Conservation (phyloP, 2,329 filamentous ascomycete genomes). For the Aspergillus pseudonomiae region DNA sequence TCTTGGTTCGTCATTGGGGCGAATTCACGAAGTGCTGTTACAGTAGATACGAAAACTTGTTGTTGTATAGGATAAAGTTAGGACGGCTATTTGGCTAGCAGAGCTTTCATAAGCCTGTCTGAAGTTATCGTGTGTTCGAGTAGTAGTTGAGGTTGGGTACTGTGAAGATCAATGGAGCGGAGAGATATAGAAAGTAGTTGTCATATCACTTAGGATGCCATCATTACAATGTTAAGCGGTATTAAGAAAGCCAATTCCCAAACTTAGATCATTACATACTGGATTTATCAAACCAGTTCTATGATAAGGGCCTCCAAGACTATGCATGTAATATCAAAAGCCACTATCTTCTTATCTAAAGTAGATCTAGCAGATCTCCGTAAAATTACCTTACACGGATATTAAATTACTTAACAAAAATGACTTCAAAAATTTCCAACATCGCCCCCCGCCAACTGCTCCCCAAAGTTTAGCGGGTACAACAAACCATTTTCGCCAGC, state of each 20-base stretch:
- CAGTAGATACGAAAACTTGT: neutral
- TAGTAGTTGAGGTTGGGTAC: neutral
- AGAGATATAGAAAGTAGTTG: neutral
- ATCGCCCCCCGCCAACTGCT: neutral
- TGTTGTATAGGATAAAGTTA: too few relatives aligned
- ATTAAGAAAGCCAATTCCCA: neutral
- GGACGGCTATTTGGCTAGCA: neutral
- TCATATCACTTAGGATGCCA: neutral
- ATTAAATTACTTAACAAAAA: constrained; percentile 11
- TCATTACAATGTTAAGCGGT: neutral
- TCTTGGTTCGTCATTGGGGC: constrained; percentile 13
- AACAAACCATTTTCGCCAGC: constrained; percentile 6
- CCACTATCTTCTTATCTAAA: neutral
- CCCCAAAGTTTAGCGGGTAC: neutral
- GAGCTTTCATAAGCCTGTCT: neutral
- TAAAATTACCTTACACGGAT: constrained; percentile 14
- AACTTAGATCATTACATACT: neutral
- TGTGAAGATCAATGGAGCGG: neutral
- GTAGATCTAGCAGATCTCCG: neutral
- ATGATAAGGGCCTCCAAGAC: neutral
- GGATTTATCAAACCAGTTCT: neutral
- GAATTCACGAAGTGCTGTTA: neutral
- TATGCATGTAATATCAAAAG: neutral
- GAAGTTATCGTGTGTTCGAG: neutral
- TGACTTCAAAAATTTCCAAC: constrained; percentile 8